Conservation (phyloP, 257 asterid species). For the Voacanga thouarsii region DNA sequence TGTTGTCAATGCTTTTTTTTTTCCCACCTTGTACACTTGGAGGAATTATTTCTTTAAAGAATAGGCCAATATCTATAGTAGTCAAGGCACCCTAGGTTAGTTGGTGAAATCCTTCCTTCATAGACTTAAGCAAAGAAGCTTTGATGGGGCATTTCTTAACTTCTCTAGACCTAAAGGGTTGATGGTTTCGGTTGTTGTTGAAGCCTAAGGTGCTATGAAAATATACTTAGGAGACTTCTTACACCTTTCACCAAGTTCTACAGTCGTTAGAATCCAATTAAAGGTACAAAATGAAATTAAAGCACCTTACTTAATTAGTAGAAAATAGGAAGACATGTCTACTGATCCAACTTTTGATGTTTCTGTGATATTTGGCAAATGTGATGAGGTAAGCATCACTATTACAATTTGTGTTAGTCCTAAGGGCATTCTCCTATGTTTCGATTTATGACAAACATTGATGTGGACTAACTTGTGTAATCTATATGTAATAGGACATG, state of each 20-base stretch:
- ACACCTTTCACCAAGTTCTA: not conserved
- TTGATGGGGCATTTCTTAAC: not conserved
- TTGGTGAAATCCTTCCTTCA: not conserved
- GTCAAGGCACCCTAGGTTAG: not conserved
- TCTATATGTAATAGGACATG: too few species aligned
- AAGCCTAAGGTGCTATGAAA: not conserved
- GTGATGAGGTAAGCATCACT: conserved; percentile 61
- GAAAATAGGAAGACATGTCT: conserved; percentile 86
- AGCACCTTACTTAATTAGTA: conserved; percentile 32
- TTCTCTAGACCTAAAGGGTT: not conserved
- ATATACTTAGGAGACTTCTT: not conserved
- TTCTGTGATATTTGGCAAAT: conserved; percentile 70
- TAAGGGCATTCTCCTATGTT: too few species aligned
- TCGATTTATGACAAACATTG: too few species aligned
- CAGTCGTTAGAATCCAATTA: not conserved
- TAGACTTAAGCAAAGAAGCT: not conserved
- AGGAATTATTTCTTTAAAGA: not conserved
- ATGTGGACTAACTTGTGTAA: too few species aligned
- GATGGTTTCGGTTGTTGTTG: not conserved
- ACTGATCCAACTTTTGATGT: conserved; percentile 70
- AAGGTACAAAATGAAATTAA: too few species aligned
- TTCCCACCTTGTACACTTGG: not conserved
- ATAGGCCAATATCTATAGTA: not conserved
- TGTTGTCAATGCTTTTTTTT: too few species aligned
- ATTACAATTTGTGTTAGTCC: not conserved